A percentile compares a stretch with the other conserved stretches of the same genome.
Evolutionary conservation across 2,329 filamentous ascomycete species (phyloP).

Genomic region (Fusarium caatingaense): DNA sequence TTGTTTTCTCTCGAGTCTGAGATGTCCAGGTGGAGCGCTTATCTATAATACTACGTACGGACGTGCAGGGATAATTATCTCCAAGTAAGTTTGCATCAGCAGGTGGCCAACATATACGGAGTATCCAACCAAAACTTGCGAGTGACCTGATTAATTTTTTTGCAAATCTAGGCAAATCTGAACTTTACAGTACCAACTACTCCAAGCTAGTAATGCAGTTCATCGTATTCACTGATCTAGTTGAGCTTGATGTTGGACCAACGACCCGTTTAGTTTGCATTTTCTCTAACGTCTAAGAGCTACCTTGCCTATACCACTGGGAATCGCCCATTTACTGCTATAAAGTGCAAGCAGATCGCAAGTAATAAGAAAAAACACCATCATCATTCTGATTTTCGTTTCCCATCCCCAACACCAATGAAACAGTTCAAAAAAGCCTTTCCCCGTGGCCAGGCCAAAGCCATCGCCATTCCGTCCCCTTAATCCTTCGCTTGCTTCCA

Average conservation of each 20-base stretch:
- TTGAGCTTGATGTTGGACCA: slow-evolving; percentile 3
- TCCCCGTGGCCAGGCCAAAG: background rate
- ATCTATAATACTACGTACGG: background rate
- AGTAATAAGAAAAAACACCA: slow-evolving; percentile 21
- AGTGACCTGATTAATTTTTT: background rate
- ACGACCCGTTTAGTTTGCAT: slow-evolving; percentile 39
- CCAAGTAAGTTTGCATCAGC: background rate
- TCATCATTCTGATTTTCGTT: slow-evolving; percentile 42
- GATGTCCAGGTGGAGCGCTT: background rate
- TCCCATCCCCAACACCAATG: slow-evolving; percentile 13
- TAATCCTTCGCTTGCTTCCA: slow-evolving; percentile 3
- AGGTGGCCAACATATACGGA: background rate
- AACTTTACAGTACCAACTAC: background rate
- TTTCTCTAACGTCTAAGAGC: slow-evolving; percentile 49
- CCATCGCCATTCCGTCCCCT: background rate
- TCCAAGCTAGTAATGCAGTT: background rate
- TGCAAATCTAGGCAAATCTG: background rate
- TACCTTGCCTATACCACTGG: slow-evolving; percentile 27
- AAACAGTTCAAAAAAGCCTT: slow-evolving; percentile 1
- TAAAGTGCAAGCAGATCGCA: slow-evolving; percentile 20
- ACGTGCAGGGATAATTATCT: background rate
- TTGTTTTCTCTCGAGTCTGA: too few species aligned
- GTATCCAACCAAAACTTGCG: background rate
- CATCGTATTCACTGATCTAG: background rate
- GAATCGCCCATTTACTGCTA: slow-evolving; percentile 17